Base-by-base conservation (phyloP, 2,329 filamentous ascomycete species). In the Fusarium humuli region DNA sequence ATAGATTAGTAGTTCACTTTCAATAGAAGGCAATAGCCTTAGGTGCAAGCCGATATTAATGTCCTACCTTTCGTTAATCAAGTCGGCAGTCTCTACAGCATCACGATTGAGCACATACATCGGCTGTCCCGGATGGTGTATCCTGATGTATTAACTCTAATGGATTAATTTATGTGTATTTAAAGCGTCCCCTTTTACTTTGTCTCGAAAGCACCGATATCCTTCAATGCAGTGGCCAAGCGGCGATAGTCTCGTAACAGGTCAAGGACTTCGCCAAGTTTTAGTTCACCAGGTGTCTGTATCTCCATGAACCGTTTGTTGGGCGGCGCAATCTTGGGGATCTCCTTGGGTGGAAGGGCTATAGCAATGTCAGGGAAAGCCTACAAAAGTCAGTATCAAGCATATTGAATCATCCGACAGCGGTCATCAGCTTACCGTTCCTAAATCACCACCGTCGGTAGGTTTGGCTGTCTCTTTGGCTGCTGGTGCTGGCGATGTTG, bases 201-300 rank as follows among this genome's bases (percentile, higher is more conserved):
- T 20, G 82, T 81, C 65, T 85, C 85, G 74, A 91, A 89, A 12
- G 88, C 89, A 22, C 85, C 88, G 76, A 88, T 80, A 50, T 90
- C 87, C 73, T 88, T 88, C 61, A 94, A 78, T 11, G 87, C 87
- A 29, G 84, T 84, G 0, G 91, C 92, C 48, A 95, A 80, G 56
- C 92, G 84, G 73, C 92, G 88, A 75, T 95, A 95, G 78, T 95
- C 92, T 58, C 88, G 85, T 23, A 95, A 80, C 50, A 95, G 81
- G 59, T 92, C 88, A 25, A 91, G 80, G 20, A 95, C 89, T 74
- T 95, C 93, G n/a, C 89, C 87, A 27, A 95, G 82, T 58, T 85
- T 89, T 29, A 95, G 82, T 48, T 95, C 92, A 1, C 86, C 86
- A 0, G 90, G 90, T 76, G 90, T 90, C 73, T 91, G 85, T 59